Percentiles rank a stretch among this genome's conserved stretches.
phyloP scores from a whole-genome alignment of 148 eudicot species.

The Beta vulgaris region DNA sequence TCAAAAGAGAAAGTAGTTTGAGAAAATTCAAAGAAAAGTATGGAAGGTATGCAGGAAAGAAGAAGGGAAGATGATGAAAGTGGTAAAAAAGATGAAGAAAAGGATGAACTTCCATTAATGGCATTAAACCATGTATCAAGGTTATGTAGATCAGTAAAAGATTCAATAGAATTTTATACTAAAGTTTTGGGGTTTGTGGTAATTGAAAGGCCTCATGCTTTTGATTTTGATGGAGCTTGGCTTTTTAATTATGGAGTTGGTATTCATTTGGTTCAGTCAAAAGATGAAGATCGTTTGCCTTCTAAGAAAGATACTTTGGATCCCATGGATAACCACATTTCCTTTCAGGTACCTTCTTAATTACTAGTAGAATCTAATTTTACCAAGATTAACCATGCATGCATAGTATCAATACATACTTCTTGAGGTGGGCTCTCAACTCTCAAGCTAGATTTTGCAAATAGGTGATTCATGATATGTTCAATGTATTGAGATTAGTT shows the following conservation, averaged over 20 bases:
- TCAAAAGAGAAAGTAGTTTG: neutral
- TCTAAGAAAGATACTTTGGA: slow-evolving; percentile 37
- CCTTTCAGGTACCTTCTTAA: slow-evolving; percentile 60
- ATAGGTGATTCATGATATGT: too few species aligned
- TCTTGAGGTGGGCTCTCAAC: too few species aligned
- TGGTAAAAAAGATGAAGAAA: neutral
- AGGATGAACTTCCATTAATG: slow-evolving; percentile 36
- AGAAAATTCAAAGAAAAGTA: neutral
- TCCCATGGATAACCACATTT: slow-evolving; percentile 77
- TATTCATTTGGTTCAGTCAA: slow-evolving; percentile 56
- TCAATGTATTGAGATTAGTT: too few species aligned
- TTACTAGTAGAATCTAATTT: too few species aligned
- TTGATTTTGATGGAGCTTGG: slow-evolving; percentile 70
- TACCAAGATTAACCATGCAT: too few species aligned
- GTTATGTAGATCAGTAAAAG: slow-evolving; percentile 50
- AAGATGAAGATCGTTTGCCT: slow-evolving; percentile 49
- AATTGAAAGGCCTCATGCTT: slow-evolving; percentile 53
- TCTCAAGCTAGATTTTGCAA: too few species aligned
- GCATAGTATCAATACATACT: too few species aligned
- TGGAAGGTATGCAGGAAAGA: neutral
- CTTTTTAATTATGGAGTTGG: slow-evolving; percentile 74
- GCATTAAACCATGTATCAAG: slow-evolving; percentile 63
- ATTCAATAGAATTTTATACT: slow-evolving; percentile 57
- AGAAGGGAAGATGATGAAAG: neutral
- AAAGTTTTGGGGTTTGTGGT: slow-evolving; percentile 56